phyloP scores from a whole-genome alignment of 768 basidiomycete genomes.

The Serendipita sp. region DNA sequence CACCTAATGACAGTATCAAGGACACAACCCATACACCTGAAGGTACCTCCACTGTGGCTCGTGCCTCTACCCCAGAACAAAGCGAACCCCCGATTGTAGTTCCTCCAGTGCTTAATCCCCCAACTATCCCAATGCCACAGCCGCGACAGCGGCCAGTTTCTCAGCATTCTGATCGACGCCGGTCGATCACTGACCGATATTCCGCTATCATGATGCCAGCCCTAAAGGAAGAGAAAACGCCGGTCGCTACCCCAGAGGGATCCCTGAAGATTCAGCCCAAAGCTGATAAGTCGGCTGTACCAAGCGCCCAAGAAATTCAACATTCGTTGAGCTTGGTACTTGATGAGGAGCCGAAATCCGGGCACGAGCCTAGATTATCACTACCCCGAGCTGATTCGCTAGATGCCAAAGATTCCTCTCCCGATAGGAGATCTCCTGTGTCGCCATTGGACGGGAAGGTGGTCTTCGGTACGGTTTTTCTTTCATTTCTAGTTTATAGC shows the following conservation, averaged over 20 bases:
- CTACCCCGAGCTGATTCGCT: neutral
- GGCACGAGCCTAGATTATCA: neutral
- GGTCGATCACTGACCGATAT: slow-evolving; percentile 53
- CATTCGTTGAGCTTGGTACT: neutral
- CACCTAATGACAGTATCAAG: neutral
- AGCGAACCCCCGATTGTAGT: neutral
- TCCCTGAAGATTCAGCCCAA: slow-evolving; percentile 26
- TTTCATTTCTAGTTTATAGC: neutral
- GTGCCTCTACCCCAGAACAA: neutral
- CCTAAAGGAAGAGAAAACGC: slow-evolving; percentile 52
- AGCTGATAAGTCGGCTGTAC: neutral
- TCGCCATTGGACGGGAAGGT: neutral
- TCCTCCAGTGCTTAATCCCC: neutral
- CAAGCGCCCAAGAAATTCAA: neutral
- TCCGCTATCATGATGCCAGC: slow-evolving; percentile 47
- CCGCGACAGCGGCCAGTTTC: neutral
- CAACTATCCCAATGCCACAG: neutral
- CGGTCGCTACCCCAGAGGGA: slow-evolving; percentile 35
- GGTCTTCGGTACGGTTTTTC: neutral
- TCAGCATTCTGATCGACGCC: slow-evolving; percentile 35
- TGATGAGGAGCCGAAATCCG: neutral
- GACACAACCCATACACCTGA: neutral
- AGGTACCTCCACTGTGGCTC: neutral
- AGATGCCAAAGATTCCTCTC: neutral
- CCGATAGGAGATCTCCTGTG: neutral